These are phyloP conservation scores for Wickerhamiella lipophila DNA, from an alignment of 805 yeast species.

Conservation along the genomic window DNA sequence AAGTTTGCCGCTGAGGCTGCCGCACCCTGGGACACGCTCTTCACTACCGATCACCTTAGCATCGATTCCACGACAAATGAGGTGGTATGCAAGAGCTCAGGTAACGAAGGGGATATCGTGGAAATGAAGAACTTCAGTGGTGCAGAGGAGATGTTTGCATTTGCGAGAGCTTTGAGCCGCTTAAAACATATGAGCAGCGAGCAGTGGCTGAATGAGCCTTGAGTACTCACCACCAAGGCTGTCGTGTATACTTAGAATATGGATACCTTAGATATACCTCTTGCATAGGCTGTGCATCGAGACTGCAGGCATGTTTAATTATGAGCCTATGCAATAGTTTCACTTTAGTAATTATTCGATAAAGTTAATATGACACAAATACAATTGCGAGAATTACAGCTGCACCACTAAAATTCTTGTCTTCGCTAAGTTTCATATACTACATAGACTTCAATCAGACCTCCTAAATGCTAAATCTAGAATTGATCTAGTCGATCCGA, in stretches of 20 bases:
- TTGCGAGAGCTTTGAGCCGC: conserved; percentile 86
- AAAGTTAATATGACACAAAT: too few relatives aligned
- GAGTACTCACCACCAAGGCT: not conserved
- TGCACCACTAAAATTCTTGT: not conserved
- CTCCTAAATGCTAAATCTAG: not conserved
- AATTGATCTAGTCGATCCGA: not conserved
- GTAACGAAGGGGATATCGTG: conserved; percentile 46
- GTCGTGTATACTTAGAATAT: not conserved
- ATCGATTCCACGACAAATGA: conserved; percentile 27
- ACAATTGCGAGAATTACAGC: too few relatives aligned
- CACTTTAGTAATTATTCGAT: too few relatives aligned
- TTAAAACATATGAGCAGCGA: conserved; percentile 86
- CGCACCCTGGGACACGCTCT: conserved; percentile 69
- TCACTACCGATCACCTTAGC: conserved; percentile 54
- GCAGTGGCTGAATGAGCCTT: conserved; percentile 45
- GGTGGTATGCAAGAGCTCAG: conserved; percentile 18
- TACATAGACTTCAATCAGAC: too few relatives aligned
- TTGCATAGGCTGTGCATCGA: too few relatives aligned
- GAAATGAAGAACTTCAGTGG: conserved; percentile 44
- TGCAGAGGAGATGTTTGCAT: conserved; percentile 93
- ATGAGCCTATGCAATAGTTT: too few relatives aligned
- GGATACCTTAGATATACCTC: too few relatives aligned
- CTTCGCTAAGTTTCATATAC: too few relatives aligned
- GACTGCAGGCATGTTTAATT: too few relatives aligned
- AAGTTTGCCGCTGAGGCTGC: conserved; percentile 81